Base-by-base conservation (phyloP, 805 yeast genomes). In the Pichia rugopelliculosa region DNA sequence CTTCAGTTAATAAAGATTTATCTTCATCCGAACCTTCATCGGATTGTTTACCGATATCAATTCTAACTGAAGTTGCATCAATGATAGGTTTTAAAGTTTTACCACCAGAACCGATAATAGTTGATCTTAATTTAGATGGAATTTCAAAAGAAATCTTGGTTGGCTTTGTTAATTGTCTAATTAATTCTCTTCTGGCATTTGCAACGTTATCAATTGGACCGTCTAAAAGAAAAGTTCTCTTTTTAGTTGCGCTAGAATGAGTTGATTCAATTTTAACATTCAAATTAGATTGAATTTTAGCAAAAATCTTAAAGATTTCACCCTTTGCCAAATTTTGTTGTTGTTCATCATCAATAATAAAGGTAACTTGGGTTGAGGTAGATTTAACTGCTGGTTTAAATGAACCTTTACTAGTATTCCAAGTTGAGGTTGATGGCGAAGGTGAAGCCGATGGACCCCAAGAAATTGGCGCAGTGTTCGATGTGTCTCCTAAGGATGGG, bases 31-130 rank as follows among this genome's bases (percentile, higher is more conserved):
- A 39, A n/a, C 46, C 48, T 44, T 47, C 48, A 15, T 52, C 49
- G 40, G 49, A 44, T 22, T 48, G 55, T 41, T 56, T 66, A 7
- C 80, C 84, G 58, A 90, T 81, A 57, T 86, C 86, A 55, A 90
- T 79, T 55, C 74, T 84, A 45, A 81, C 81, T 43, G 79, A 82
- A 42, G 86, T 76, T 34, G 75, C 71, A 45, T 76, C 84, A 42
- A 85, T 74, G 54, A 90, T 86, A 49, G 93, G 90, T 64, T 80
- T 86, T 66, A 90, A 77, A 51, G 74, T 83, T 57, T 75, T 77
- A 62, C 98, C 98, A 62, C 83, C 86, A 39, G 90, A 75, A 50
- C 98, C 98, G 67, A 90, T 90, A 49, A 90, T 78, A 43, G 78
- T 76, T 8, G 95, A 76, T 66, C 93, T 78, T 49, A 87, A 74